phyloP scores from a whole-genome alignment of 2,329 filamentous ascomycete species.

The Hymenoscyphus repandus region DNA sequence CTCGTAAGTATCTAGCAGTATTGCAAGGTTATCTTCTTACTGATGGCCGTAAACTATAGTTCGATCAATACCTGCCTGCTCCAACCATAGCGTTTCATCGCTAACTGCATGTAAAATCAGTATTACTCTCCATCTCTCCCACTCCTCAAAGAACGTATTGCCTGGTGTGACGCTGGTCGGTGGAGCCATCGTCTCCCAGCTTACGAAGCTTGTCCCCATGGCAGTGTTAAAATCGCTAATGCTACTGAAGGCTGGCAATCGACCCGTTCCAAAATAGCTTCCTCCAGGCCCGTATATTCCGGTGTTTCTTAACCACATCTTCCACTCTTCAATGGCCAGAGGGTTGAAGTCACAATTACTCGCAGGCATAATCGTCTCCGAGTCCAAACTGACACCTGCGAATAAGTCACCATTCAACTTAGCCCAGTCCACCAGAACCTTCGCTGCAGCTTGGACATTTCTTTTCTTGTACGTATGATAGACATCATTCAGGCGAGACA shows the following conservation, averaged over 20 bases:
- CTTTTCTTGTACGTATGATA: conserved; percentile 15
- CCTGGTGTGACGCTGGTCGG: conserved; percentile 11
- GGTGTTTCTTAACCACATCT: conserved; percentile 15
- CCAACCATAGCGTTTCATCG: conserved; percentile 15
- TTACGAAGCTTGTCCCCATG: conserved; percentile 8
- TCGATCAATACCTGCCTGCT: conserved; percentile 9
- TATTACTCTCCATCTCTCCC: conserved; percentile 13
- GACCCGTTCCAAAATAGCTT: conserved; percentile 10
- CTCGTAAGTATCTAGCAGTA: not conserved
- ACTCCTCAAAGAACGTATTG: conserved; percentile 12
- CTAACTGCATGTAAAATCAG: conserved; percentile 12
- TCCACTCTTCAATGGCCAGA: conserved; percentile 13
- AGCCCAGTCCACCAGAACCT: conserved; percentile 8
- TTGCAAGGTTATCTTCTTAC: not conserved
- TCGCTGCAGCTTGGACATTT: conserved; percentile 12
- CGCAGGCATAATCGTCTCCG: conserved; percentile 13
- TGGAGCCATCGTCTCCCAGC: conserved; percentile 10
- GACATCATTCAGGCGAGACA: conserved; percentile 10
- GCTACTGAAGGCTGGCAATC: conserved; percentile 9
- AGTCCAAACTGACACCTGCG: conserved; percentile 13
- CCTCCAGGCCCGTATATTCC: conserved; percentile 13
- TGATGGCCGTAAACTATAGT: conserved; percentile 15
- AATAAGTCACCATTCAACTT: conserved; percentile 7
- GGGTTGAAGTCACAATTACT: conserved; percentile 12
- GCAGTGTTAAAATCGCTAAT: conserved; percentile 12